Conservation (phyloP, 306 rosid species). For the Pyrus communis region DNA sequence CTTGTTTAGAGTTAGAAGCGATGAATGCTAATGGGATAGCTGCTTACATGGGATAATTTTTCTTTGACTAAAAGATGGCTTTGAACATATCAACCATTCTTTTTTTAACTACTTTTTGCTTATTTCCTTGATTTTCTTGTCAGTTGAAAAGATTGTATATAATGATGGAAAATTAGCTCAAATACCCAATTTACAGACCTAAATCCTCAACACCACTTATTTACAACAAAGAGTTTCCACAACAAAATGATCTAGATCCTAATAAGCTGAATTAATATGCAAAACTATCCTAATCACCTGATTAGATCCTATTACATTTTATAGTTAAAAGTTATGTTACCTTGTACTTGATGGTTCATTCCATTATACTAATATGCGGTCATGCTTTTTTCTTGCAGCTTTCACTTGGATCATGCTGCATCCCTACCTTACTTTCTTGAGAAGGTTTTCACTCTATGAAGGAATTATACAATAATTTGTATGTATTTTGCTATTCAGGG, state of each 20-base stretch:
- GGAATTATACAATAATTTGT: not conserved
- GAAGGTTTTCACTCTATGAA: constrained; percentile 37
- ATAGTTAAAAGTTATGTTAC: not conserved
- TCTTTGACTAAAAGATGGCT: not conserved
- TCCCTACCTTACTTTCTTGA: constrained; percentile 89
- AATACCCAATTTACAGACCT: not conserved
- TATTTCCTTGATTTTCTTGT: not conserved
- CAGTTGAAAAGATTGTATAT: not conserved
- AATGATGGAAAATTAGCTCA: not conserved
- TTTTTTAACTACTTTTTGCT: not conserved
- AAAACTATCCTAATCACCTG: not conserved
- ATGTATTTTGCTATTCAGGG: not conserved
- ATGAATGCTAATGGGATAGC: not conserved
- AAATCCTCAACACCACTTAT: not conserved
- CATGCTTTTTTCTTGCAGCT: constrained; percentile 33
- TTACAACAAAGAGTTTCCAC: not conserved
- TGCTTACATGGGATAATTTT: not conserved
- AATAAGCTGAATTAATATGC: not conserved
- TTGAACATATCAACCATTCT: not conserved
- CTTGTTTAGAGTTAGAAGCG: not conserved
- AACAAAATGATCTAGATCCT: not conserved
- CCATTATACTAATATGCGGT: not conserved
- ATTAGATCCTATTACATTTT: not conserved
- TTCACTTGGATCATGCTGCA: constrained; percentile 92
- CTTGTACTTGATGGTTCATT: not conserved